Percentiles rank a stretch among this genome's conserved stretches.
These are phyloP conservation scores for Musa troglodytarum DNA, from an alignment of 176 grass and related monocot species.

Conservation along the genomic window DNA sequence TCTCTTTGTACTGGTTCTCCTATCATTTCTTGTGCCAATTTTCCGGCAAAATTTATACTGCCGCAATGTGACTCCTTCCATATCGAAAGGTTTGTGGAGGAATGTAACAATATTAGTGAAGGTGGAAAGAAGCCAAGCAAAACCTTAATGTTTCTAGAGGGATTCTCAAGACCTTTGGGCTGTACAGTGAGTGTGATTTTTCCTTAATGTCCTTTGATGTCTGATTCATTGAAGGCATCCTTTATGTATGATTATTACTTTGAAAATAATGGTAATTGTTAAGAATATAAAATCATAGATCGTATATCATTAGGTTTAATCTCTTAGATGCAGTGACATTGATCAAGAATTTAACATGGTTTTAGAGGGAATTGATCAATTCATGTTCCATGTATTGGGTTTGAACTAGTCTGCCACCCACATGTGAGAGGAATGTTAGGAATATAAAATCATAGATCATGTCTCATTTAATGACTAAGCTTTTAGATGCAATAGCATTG, in stretches of 20 bases:
- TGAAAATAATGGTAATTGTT: background rate
- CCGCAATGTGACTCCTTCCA: constrained; percentile 72
- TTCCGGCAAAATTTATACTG: constrained; percentile 46
- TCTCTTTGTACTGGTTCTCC: constrained; percentile 73
- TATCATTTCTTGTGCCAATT: constrained; percentile 64
- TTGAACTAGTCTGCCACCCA: too few species aligned
- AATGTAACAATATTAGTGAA: constrained; percentile 46
- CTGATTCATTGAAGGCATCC: background rate
- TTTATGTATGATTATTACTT: background rate
- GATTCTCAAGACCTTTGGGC: constrained; percentile 61
- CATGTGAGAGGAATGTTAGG: too few species aligned
- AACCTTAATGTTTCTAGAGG: constrained; percentile 84
- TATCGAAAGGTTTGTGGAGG: constrained; percentile 63
- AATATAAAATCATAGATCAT: too few species aligned
- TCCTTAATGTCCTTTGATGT: background rate
- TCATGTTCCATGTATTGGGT: too few species aligned
- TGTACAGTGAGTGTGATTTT: constrained; percentile 52
- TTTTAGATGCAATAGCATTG: too few species aligned
- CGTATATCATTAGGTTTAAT: too few species aligned
- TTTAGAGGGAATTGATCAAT: too few species aligned
- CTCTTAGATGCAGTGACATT: too few species aligned
- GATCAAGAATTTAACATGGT: too few species aligned
- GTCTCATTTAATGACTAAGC: too few species aligned
- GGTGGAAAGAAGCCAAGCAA: constrained; percentile 58
- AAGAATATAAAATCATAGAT: too few species aligned